Evolutionary conservation across 73 alveolate species (phyloP), one percentile per base, ranked within the genome.

Genomic region (Strombidium stylifer): DNA sequence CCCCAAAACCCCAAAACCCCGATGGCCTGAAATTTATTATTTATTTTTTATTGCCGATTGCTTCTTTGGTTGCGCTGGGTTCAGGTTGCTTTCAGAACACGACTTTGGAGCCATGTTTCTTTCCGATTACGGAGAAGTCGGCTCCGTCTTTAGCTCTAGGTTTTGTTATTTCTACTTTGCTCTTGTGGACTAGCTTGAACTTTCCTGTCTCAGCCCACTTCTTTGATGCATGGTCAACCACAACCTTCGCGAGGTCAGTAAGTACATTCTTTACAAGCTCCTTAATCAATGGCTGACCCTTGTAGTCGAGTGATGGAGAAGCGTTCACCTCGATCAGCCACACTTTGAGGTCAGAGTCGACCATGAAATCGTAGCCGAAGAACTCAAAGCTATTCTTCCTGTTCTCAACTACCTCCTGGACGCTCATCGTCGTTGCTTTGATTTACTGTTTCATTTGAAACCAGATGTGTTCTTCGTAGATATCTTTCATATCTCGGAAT

Each of bases 291-390:
- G 16, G 60, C 86, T 81, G 58, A 7, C 77, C 54, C 20, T 39
- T 27, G n/a, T n/a, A n/a, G 31, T 71, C 85, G 82, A 80, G 70
- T 3, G 97, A 67, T 19, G 97, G 97, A 3, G 92, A 76, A 18
- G 90, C 77, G 73, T 89, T 89, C 19, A 89, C 85, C 69, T 89
- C 97, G 30, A 89, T 84, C 35, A 89, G 81, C 91, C 89, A 84
- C 0, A 76, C 87, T 35, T 81, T 84, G 8, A 79, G 70, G 40
- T 89, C 61, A 30, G 79, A 89, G 55, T 89, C 97, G 30, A 89
- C 42, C 90, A 89, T 80, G 23, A 73, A 62, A 54, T 89, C 97
- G 69, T 84, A 89, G 45, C 97, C 97, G 25, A 74, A 70, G 51
- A 89, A 64, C 50, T 89, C 93, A 85, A 69, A 78, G 53, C 84